phyloP scores from a whole-genome alignment of 441 rosid genomes.

The Caryocar brasiliense region DNA sequence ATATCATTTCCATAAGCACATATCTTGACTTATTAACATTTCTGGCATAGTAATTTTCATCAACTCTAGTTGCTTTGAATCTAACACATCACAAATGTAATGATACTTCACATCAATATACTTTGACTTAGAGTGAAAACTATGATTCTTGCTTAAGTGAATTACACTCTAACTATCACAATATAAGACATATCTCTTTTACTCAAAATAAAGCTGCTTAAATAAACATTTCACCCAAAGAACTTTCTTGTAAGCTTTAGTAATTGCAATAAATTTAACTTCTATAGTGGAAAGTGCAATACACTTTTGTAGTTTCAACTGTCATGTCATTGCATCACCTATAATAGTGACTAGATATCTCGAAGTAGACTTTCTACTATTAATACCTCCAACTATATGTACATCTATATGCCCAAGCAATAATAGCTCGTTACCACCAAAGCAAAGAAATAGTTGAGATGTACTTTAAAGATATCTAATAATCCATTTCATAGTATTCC shows the following conservation, averaged over 20 bases:
- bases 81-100: background rate
- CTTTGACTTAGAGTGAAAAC: background rate
- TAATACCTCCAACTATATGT: background rate
- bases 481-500: background rate
- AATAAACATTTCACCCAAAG: background rate
- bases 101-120: background rate
- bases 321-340: background rate
- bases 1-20: no score
- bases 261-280: background rate
- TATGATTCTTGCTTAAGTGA: background rate
- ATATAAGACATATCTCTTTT: background rate
- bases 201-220: background rate
- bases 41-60: no score
- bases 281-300: background rate
- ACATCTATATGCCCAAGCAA: background rate
- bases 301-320: background rate
- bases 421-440: background rate
- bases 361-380: background rate
- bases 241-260: background rate
- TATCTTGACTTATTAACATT: no score
- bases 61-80: background rate
- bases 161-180: conserved; percentile 4
- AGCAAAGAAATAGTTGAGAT: background rate
- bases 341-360: background rate
- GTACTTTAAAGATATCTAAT: background rate